Conservation (phyloP, 805 yeast species). For the Candida silvatica region DNA sequence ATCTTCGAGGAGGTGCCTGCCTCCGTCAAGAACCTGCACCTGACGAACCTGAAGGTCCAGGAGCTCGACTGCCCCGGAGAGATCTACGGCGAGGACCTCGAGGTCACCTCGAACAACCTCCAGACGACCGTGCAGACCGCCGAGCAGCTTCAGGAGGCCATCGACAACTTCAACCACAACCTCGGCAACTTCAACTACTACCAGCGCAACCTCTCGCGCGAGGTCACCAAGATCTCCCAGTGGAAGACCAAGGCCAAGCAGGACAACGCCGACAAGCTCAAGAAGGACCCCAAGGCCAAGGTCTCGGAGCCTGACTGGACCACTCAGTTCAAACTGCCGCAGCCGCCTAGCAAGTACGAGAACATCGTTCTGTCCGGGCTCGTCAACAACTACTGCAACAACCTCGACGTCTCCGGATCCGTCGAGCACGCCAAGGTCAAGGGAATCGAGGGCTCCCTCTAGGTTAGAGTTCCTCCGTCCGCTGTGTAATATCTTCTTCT, state of each 20-base stretch:
- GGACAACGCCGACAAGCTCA: constrained; percentile 55
- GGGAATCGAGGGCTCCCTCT: too few relatives aligned
- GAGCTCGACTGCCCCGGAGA: constrained; percentile 10
- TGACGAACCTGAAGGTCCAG: constrained; percentile 33
- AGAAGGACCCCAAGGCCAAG: constrained; percentile 41
- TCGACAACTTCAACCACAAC: constrained; percentile 71
- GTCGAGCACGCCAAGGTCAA: constrained; percentile 56
- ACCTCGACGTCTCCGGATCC: constrained; percentile 62
- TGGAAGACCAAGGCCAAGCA: constrained; percentile 66
- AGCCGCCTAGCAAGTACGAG: constrained; percentile 68
- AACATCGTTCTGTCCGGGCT: constrained; percentile 60
- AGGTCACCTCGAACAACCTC: constrained; percentile 31
- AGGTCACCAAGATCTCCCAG: constrained; percentile 56
- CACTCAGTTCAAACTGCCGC: constrained; percentile 55
- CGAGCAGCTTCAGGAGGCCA: constrained; percentile 57
- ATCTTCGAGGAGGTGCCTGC: constrained; percentile 68
- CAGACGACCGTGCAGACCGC: constrained; percentile 35
- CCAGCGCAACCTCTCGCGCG: constrained; percentile 70
- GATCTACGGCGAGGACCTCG: constrained; percentile 20
- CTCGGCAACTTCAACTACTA: constrained; percentile 74
- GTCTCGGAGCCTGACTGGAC: constrained; percentile 52
- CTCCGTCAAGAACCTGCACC: constrained; percentile 55
- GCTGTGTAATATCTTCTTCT: too few relatives aligned
- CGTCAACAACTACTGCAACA: constrained; percentile 62
- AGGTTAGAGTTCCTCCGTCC: too few relatives aligned